phyloP scores from a whole-genome alignment of 1,284 basidiomycete species.

The Ustilago tritici region DNA sequence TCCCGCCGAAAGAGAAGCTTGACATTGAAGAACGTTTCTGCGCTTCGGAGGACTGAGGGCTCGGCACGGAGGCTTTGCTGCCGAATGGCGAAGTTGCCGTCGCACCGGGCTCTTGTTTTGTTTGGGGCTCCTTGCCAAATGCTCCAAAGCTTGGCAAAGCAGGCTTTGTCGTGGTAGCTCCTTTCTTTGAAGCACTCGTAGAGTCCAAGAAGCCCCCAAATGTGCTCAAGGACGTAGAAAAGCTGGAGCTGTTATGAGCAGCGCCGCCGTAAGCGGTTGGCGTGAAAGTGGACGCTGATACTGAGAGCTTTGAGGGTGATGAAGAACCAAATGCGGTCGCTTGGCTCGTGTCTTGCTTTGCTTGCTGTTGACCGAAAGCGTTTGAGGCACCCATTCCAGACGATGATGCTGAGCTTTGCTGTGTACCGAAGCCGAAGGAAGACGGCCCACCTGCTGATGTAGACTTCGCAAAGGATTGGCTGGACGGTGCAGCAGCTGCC shows the following conservation, averaged over 20 bases:
- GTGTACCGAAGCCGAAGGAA: constrained; percentile 13
- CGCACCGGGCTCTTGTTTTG: constrained; percentile 1
- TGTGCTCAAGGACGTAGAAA: neutral
- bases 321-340: constrained; percentile 15
- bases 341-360: constrained; percentile 9
- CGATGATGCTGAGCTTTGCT: neutral
- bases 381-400: constrained; percentile 2
- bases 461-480: constrained; percentile 6
- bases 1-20: constrained; percentile 33
- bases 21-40: constrained; percentile 16
- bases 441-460: neutral
- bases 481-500: neutral
- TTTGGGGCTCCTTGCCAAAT: constrained; percentile 5
- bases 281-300: constrained; percentile 27
- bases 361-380: constrained; percentile 19
- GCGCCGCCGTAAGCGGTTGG: constrained; percentile 9
- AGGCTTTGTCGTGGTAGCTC: neutral
- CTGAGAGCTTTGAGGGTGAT: constrained; percentile 26
- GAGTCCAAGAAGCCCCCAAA: constrained; percentile 18
- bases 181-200: neutral
- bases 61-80: constrained; percentile 1
- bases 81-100: constrained; percentile 7
- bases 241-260: neutral
- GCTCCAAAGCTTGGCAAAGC: constrained; percentile 16
- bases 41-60: neutral